Conservation (phyloP, 352 stramenopile genomes). For the Chrysophaeum taylorii region DNA sequence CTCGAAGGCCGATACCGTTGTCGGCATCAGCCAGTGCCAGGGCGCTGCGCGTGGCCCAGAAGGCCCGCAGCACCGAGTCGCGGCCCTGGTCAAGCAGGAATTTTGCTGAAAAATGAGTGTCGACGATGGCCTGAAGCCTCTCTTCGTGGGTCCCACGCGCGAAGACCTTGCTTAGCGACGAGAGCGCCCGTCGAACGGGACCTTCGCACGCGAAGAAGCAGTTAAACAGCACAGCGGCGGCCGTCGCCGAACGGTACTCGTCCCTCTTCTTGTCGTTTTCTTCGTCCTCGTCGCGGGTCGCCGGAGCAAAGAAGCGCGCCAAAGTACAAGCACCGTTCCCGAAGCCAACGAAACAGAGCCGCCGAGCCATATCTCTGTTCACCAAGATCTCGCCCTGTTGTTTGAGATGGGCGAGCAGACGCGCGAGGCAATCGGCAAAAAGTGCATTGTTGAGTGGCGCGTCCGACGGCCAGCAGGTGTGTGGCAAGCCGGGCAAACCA, state of each 20-base stretch:
- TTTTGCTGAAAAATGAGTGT: constrained; percentile 23
- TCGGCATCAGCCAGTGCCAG: constrained; percentile 8
- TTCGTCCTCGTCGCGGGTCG: not conserved
- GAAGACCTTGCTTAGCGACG: constrained; percentile 20
- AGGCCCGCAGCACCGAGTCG: constrained; percentile 18
- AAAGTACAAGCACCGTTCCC: constrained; percentile 24
- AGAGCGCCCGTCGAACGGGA: constrained; percentile 20
- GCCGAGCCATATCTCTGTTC: not conserved
- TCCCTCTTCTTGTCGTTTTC: not conserved
- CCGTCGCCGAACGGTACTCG: no score
- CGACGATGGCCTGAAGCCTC: constrained; percentile 16
- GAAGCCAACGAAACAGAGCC: constrained; percentile 28
- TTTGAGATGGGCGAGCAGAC: constrained; percentile 20
- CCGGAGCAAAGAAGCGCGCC: constrained; percentile 15
- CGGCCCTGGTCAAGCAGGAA: constrained; percentile 17
- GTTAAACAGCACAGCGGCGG: constrained; percentile 21
- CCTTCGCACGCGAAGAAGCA: constrained; percentile 17
- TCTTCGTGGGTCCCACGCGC: constrained; percentile 22
- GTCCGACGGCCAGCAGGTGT: constrained; percentile 28
- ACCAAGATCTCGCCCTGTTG: constrained; percentile 10
- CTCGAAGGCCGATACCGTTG: not conserved
- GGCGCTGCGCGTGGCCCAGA: constrained; percentile 19
- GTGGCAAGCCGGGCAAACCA: constrained; percentile 27
- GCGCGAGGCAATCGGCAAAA: constrained; percentile 15
- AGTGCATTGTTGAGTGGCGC: constrained; percentile 26